Base-by-base conservation (phyloP, 768 basidiomycete species). In the Auricularia cornea region DNA sequence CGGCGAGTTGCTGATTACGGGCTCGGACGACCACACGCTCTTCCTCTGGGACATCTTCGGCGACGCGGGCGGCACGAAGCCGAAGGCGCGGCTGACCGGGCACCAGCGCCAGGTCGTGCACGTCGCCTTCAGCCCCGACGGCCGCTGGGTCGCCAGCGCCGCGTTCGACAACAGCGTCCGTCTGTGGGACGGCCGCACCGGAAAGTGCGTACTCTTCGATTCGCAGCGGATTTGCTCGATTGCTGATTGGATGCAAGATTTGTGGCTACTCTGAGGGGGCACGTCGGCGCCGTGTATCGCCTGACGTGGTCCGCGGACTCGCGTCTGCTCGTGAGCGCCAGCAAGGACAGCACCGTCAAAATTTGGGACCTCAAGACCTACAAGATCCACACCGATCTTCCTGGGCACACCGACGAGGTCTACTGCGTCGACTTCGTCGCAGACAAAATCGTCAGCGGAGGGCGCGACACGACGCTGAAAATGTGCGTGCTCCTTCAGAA, bases 381-480 rank as follows among this genome's bases (percentile, higher is more conserved):
- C 75, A 98, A 99, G 76, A 85, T 99, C 66, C 90, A 92, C 71
- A 86, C 83, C 6, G 96, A 99, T 73, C 84, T 99, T 20, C 93
- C 94, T 0, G 96, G 96, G 23, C 96, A 99, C 72, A 91, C 90
- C 1, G 96, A 99, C 68, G 96, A 99, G 73, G 95, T 99, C 38
- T 98, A 98, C 76, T 98, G 96, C 70, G 96, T 99, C 18, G 96
- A 98, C 75, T 99, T 97, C 72, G 95, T 99, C 1, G 95, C 94
- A 1, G 96, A 99, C 77, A 99, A 99, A 74, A 84, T 98, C n/a
- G 94, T 97, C 67, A 96, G 93, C 71, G 96, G 95, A n/a, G 96
- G 96, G 5, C 20, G 44, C 6, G 44, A 48, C 20, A 48, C 44
- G 0, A 48, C 44, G 0, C 20, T 48, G 20, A 48, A 48, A 18